These are phyloP conservation scores for Cyberlindnera bimundalis DNA, from an alignment of 805 yeast species.

Conservation along the genomic window DNA sequence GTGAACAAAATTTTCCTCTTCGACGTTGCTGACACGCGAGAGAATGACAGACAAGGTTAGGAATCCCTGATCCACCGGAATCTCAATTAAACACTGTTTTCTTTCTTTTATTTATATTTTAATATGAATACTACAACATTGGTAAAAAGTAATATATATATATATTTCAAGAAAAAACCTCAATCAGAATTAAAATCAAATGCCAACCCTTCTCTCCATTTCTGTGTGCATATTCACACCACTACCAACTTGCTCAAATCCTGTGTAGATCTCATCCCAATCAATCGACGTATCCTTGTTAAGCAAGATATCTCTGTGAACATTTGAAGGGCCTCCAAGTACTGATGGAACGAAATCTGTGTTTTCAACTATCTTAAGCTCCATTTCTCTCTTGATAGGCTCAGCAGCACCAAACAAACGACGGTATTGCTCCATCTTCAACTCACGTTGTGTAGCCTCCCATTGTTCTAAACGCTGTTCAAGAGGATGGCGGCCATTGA, in stretches of 20 bases:
- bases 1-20: not conserved
- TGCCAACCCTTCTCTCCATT: slow-evolving; percentile 55
- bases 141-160: not conserved
- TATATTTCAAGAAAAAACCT: not conserved
- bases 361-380: slow-evolving; percentile 64
- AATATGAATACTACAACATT: too few relatives aligned
- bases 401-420: slow-evolving; percentile 89
- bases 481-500: slow-evolving; percentile 82
- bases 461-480: slow-evolving; percentile 73
- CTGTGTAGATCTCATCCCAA: slow-evolving; percentile 89
- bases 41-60: slow-evolving; percentile 3
- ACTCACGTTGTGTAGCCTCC: slow-evolving; percentile 71
- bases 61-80: too few relatives aligned
- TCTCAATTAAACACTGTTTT: too few relatives aligned
- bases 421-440: slow-evolving; percentile 73
- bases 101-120: too few relatives aligned
- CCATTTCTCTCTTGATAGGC: slow-evolving; percentile 91
- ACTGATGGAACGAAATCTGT: slow-evolving; percentile 66
- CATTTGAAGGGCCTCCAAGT: slow-evolving; percentile 52
- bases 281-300: slow-evolving; percentile 76
- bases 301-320: slow-evolving; percentile 75
- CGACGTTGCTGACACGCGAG: slow-evolving; percentile 1
- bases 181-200: not conserved
- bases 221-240: slow-evolving; percentile 64
- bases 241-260: slow-evolving; percentile 34